These are phyloP conservation scores for Colletotrichum melonis DNA, from an alignment of 2,329 filamentous ascomycete genomes.

Conservation along the genomic window DNA sequence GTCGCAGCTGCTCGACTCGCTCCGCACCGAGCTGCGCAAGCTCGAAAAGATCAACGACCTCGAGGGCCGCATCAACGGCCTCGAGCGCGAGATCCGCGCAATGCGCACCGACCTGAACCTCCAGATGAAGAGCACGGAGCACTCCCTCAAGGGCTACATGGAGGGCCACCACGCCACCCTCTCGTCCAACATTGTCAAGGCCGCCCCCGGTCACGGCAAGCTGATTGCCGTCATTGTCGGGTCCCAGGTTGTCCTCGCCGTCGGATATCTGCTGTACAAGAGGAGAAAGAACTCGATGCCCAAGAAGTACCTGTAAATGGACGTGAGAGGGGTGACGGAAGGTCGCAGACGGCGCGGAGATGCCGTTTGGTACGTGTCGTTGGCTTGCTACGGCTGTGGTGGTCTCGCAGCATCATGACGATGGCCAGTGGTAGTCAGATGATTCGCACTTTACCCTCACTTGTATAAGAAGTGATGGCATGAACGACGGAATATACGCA, in stretches of 20 bases:
- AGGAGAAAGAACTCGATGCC: constrained; percentile 77
- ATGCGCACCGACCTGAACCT: constrained; percentile 66
- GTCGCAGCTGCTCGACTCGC: constrained; percentile 56
- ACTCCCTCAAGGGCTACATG: constrained; percentile 63
- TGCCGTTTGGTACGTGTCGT: neutral
- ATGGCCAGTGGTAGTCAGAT: too few relatives aligned
- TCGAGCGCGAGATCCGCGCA: constrained; percentile 69
- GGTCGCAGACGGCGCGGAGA: neutral
- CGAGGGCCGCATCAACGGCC: constrained; percentile 57
- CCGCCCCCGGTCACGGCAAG: constrained; percentile 60
- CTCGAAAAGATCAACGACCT: constrained; percentile 58
- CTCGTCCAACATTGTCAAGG: constrained; percentile 59
- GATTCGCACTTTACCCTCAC: neutral
- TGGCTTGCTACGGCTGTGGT: too few relatives aligned
- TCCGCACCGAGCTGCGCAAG: constrained; percentile 57
- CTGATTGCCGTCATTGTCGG: constrained; percentile 78
- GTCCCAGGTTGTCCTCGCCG: constrained; percentile 78
- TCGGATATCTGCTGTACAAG: constrained; percentile 82
- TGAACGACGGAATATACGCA: neutral
- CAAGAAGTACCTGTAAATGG: constrained; percentile 86
- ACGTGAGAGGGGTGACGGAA: neutral
- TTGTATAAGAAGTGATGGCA: neutral
- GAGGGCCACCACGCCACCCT: constrained; percentile 61
- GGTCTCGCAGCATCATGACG: too few relatives aligned
- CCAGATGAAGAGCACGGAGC: constrained; percentile 63